Evolutionary conservation across 2,329 filamentous ascomycete genomes (phyloP).

Genomic region (Plectosphaerella sp.): DNA sequence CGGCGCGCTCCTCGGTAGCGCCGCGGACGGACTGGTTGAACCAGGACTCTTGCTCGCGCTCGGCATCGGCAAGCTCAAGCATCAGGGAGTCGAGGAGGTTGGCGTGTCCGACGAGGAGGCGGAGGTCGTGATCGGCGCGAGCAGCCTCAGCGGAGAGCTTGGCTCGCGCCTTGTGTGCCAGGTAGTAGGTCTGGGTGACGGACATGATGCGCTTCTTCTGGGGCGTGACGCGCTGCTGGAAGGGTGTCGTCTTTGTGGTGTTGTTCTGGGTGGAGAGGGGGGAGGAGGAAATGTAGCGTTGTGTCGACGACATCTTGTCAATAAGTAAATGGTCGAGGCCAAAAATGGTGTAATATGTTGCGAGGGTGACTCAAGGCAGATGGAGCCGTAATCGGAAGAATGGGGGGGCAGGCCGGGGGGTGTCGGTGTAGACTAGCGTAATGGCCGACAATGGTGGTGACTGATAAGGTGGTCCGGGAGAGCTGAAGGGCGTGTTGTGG

Average conservation of each 20-base stretch:
- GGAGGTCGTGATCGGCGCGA: slow-evolving; percentile 88
- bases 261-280: not conserved
- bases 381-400: slow-evolving; percentile 3
- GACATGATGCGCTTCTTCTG: slow-evolving; percentile 81
- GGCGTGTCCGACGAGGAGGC: slow-evolving; percentile 93
- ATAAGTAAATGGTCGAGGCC: slow-evolving; percentile 1
- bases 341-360: slow-evolving; percentile 2
- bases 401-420: not conserved
- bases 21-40: slow-evolving; percentile 93
- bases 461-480: not conserved
- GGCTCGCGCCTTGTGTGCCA: slow-evolving; percentile 90
- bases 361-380: slow-evolving; percentile 3
- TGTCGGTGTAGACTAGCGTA: not conserved
- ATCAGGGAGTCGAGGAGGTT: slow-evolving; percentile 96
- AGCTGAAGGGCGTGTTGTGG: not conserved
- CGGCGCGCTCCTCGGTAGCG: slow-evolving; percentile 42
- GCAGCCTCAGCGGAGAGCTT: slow-evolving; percentile 94
- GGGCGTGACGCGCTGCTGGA: slow-evolving; percentile 22
- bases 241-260: slow-evolving; percentile 19
- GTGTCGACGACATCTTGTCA: slow-evolving; percentile 1
- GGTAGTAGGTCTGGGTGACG: slow-evolving; percentile 96
- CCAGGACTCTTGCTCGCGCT: slow-evolving; percentile 93
- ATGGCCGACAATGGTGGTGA: not conserved
- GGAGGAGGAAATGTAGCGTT: not conserved
- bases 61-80: slow-evolving; percentile 86